Conservation (phyloP, 176 grass and related monocot species). For the Leersia perrieri region DNA sequence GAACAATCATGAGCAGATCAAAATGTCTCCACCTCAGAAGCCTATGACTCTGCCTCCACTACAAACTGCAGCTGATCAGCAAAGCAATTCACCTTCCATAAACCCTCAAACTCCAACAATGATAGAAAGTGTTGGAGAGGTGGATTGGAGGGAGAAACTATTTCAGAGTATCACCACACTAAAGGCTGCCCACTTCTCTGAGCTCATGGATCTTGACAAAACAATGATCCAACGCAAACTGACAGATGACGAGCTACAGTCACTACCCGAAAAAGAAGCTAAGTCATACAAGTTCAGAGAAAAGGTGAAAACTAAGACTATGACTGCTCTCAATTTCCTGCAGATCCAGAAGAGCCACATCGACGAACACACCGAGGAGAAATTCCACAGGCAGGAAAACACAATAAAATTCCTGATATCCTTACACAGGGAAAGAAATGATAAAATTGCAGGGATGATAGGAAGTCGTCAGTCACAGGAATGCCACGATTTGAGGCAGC, state of each 20-base stretch:
- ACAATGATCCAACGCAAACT: not conserved
- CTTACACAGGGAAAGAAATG: not conserved
- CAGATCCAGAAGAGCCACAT: constrained; percentile 26
- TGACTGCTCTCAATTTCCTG: not conserved
- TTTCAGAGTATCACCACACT: constrained; percentile 8
- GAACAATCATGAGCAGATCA: not conserved
- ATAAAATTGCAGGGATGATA: not conserved
- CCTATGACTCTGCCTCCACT: not conserved
- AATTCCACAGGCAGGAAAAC: not conserved
- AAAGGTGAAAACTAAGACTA: not conserved
- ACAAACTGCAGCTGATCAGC: not conserved
- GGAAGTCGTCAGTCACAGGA: not conserved
- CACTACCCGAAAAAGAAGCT: not conserved
- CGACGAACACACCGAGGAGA: not conserved
- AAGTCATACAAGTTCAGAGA: not conserved
- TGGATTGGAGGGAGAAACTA: constrained; percentile 24
- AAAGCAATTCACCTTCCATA: not conserved
- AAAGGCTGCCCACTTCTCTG: not conserved
- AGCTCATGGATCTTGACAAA: not conserved
- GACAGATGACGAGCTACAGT: not conserved
- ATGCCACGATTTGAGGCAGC: not conserved
- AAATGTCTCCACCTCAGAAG: not conserved
- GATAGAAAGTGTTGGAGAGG: not conserved
- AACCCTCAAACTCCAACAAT: not conserved
- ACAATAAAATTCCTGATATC: not conserved